A percentile compares a stretch with the other conserved stretches of the same genome.
These are phyloP conservation scores for Astrephomene gubernaculifera DNA, from an alignment of 139 green algal genomes.

Conservation along the genomic window DNA sequence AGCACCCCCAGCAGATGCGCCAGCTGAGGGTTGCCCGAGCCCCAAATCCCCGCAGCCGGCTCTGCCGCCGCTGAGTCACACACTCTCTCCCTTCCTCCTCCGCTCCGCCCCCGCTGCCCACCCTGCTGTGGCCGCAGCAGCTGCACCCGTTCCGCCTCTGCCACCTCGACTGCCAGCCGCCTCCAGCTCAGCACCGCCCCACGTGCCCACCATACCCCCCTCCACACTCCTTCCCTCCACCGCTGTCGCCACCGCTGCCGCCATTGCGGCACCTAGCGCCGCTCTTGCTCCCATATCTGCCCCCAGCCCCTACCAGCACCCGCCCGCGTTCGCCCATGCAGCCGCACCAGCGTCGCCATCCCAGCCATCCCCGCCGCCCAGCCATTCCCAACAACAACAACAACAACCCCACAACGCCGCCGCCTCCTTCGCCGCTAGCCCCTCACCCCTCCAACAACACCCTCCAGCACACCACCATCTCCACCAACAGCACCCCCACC, in stretches of 20 bases:
- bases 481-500: too few relatives aligned
- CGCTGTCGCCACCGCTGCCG: neutral
- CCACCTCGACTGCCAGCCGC: neutral
- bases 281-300: too few relatives aligned
- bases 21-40: neutral
- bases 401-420: neutral
- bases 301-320: neutral
- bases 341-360: neutral
- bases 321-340: neutral
- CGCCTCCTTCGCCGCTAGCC: neutral
- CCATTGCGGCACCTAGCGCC: neutral
- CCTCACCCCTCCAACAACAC: too few relatives aligned
- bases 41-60: neutral
- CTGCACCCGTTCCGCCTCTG: too few relatives aligned
- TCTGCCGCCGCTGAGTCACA: slow-evolving; percentile 12
- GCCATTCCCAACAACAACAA: neutral
- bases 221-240: neutral
- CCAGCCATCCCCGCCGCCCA: neutral
- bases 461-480: too few relatives aligned
- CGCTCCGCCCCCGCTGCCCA: too few relatives aligned
- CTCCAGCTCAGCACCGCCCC: neutral
- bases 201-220: neutral
- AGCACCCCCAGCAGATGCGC: neutral
- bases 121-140: neutral
- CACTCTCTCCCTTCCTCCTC: slow-evolving; percentile 5